Percentiles rank a stretch among this genome's conserved stretches.
These are phyloP conservation scores for Plasmodium fragile DNA, from an alignment of 169 alveolate species.

Conservation along the genomic window DNA sequence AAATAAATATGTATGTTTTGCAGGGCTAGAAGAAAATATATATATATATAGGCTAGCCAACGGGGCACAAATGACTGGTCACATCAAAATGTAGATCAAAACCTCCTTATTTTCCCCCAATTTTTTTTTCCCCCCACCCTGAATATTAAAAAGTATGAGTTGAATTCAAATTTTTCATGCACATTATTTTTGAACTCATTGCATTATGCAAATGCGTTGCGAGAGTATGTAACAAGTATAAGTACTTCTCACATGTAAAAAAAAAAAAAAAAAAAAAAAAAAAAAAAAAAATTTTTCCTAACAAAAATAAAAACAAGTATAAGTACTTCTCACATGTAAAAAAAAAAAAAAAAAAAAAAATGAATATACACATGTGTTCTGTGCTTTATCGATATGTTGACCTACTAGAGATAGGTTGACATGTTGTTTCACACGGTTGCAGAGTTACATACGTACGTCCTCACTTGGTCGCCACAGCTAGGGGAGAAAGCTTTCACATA, in stretches of 20 bases:
- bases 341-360: too few species aligned
- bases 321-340: not conserved
- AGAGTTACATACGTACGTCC: not conserved
- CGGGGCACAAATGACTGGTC: not conserved
- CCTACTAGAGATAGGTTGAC: not conserved
- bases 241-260: not conserved
- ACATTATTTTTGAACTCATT: constrained; percentile 5
- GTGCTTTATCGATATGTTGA: not conserved
- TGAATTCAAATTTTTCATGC: not conserved
- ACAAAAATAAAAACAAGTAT: too few species aligned
- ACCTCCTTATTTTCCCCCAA: not conserved
- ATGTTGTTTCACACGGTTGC: not conserved
- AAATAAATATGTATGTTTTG: not conserved
- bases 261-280: too few species aligned
- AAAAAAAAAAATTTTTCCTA: too few species aligned
- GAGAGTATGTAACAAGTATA: not conserved
- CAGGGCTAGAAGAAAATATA: not conserved
- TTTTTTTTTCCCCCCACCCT: not conserved
- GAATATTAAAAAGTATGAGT: constrained; percentile 9
- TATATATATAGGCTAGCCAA: not conserved
- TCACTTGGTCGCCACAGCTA: not conserved
- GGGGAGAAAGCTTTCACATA: not conserved
- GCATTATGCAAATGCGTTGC: not conserved
- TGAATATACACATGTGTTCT: not conserved
- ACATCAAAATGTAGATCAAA: not conserved